Base-by-base conservation (phyloP, 2,329 filamentous ascomycete species). In the Claviceps pazoutovae region DNA sequence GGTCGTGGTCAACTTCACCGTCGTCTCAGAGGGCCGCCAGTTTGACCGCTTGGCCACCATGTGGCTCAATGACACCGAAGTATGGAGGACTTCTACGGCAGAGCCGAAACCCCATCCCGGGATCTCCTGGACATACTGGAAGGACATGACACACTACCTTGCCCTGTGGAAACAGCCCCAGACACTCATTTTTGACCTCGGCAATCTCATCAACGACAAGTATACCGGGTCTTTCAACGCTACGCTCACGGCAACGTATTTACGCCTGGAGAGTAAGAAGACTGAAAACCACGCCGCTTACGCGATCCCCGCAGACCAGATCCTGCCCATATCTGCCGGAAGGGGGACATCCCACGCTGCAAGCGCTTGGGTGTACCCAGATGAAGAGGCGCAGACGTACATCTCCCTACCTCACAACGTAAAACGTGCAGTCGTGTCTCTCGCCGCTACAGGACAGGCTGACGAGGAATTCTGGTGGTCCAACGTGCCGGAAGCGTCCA, bases 381-480 rank as follows among this genome's bases (percentile, higher is more conserved):
- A 69, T 0, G 73, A 84, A 53, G 76, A 74, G 52, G 82, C 84
- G 1, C 74, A 73, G 1, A 78, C 76, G 55, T 72, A 70, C 0
- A 65, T 88, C 43, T 51, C 57, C n/a, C 72, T 94, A 44, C 87
- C 87, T 2, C 72, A 68, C 48, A 84, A 87, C 59, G 74, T 75
- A 19, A 76, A 78, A 50, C 80, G 82, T 53, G 88, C 87, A 17
- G 77, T 89, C 8, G 79, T 91, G 51, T 81, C 84, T 0, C 74
- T 93, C n/a, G 80, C 84, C 8, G 85, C 87, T 16, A 88, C 82
- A 57, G 88, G 86, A 0, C 88, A 93, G 63, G 75, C 75, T 0
- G 68, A 74, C 16, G 88, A 93, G 67, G 88, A 94, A 63, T 91
- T 91, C 60, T 94, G 88, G 86, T 93, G 85, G 81, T 78, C 75